Conservation (phyloP, 2,329 filamentous ascomycete species). For the Cordyceps sp. region DNA sequence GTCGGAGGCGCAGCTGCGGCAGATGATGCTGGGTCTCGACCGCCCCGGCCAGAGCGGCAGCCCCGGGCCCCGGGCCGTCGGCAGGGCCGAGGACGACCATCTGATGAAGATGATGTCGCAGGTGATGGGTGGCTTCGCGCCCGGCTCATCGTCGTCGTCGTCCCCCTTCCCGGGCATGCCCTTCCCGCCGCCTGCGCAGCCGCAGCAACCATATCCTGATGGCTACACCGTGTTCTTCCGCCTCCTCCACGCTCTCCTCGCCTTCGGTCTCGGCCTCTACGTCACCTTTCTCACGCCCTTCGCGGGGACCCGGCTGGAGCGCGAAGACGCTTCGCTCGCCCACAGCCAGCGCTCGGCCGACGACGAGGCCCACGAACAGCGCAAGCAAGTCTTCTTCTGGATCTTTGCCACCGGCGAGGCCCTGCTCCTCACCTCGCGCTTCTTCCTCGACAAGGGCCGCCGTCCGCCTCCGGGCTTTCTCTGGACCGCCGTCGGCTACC, state of each 20-base stretch:
- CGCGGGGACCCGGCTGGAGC: constrained; percentile 45
- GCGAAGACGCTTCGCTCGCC: too few relatives aligned
- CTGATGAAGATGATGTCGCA: constrained; percentile 57
- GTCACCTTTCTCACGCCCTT: constrained; percentile 53
- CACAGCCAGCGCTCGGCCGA: too few relatives aligned
- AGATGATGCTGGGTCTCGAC: constrained; percentile 46
- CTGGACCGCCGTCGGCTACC: constrained; percentile 43
- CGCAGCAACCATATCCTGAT: constrained; percentile 13
- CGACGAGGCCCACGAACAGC: constrained; percentile 15
- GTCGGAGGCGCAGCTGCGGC: constrained; percentile 43
- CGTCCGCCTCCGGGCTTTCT: constrained; percentile 43
- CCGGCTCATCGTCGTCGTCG: constrained; percentile 8
- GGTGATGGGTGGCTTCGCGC: constrained; percentile 37
- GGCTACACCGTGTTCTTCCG: constrained; percentile 44
- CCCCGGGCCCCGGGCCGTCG: constrained; percentile 5
- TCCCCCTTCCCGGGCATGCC: constrained; percentile 19
- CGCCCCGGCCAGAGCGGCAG: constrained; percentile 10
- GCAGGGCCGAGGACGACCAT: constrained; percentile 13
- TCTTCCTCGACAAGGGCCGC: constrained; percentile 48
- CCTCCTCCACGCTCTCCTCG: constrained; percentile 56
- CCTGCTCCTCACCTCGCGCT: constrained; percentile 52
- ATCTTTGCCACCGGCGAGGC: constrained; percentile 68
- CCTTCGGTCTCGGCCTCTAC: constrained; percentile 53
- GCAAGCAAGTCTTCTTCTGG: constrained; percentile 45
- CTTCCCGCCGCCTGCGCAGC: constrained; percentile 23